Base-by-base conservation (phyloP, 306 rosid genomes). In the Trifolium fragiferum region DNA sequence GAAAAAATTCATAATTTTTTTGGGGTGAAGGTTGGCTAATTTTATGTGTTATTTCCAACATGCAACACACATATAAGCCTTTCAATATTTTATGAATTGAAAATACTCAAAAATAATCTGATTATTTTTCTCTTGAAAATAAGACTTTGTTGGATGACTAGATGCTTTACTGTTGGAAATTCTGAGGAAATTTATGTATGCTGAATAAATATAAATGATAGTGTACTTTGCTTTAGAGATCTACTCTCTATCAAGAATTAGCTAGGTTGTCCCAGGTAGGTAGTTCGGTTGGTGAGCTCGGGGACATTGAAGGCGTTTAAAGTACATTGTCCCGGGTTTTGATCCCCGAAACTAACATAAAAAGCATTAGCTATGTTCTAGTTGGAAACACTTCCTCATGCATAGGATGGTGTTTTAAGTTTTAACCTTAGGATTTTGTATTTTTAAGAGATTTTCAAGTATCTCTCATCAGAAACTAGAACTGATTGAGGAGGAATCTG, bases 51-150 rank as follows among this genome's bases (percentile, higher is more conserved):
- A 32, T 55, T 50, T 43, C 19, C 21, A 30, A 59, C 64, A 2
- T 37, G 19, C 16, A n/a, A 33, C 61, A 41, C 61, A 50, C 19
- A 41, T 65, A 50, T 16, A 50, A 50, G 59, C 73, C 54, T 51
- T 25, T 59, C 25, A 33, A 53, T 43, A 18, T 75, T 27, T 64
- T 74, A 47, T 58, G 58, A n/a, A 30, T 64, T 47, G 57, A 57
- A 46, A 73, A 63, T 19, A 10, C 62, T 15, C 19, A 57, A 10
- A 1, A 57, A 59, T 38, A 57, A 55, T 3, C 7, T 4, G 46
- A 62, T 11, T 55, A 27, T 18, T 16, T 66, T 44, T 65, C 59
- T 32, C 47, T 37, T 78, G 13, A 74, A 68, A 80, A 38, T 74
- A 30, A 40, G 55, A 40, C 18, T 27, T 10, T 25, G 7, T 44